Base-by-base conservation (phyloP, 176 grass and related monocot species). In the Musa schizocarpa region DNA sequence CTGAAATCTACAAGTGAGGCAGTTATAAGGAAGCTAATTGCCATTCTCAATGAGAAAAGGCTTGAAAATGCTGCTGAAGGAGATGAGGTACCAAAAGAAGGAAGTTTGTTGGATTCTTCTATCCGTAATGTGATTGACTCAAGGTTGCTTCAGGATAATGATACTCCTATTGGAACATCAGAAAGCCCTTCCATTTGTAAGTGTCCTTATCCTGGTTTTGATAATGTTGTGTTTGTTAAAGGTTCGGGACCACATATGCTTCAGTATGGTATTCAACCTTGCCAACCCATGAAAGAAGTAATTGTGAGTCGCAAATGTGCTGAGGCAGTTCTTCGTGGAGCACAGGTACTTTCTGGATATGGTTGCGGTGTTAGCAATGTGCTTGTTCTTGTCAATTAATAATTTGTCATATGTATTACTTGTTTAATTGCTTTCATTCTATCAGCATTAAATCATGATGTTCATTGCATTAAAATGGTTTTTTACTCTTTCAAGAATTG, bases 281-380 rank as follows among this genome's bases (percentile, higher is more conserved):
- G 24, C 58, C 78, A 85, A 81, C 54, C 86, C 73, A 16, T 89
- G 22, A 98, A 98, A 59, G 94, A 98, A 84, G 71, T 98, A 53
- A 82, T 98, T 76, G 86, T 98, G 34, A 98, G 94, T 85, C 88
- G 94, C 72, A 98, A 98, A 85, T 98, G 94, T 81, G 94, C 90
- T 54, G 94, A 98, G 78, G 81, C 90, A 56, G 94, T 98, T 83
- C 94, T 98, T 80, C 84, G 94, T 83, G 94, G 94, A 72, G 94
- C 94, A 13, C 94, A 98, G 90, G 94, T 97, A 87, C 57, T 72
- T 26, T 71, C 11, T 48, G 34, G 56, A 73, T 62, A 69, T 43
- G 4, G 34, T 43, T 43, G 34, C 34, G 0, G 4, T 43, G 34
- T 43, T 43, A 43, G 34, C 34, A 43, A 5, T 43, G 34, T 43